Evolutionary conservation across 2,329 filamentous ascomycete species (phyloP), one percentile per base, ranked within the genome.

Genomic region (Aureobasidium sp.): DNA sequence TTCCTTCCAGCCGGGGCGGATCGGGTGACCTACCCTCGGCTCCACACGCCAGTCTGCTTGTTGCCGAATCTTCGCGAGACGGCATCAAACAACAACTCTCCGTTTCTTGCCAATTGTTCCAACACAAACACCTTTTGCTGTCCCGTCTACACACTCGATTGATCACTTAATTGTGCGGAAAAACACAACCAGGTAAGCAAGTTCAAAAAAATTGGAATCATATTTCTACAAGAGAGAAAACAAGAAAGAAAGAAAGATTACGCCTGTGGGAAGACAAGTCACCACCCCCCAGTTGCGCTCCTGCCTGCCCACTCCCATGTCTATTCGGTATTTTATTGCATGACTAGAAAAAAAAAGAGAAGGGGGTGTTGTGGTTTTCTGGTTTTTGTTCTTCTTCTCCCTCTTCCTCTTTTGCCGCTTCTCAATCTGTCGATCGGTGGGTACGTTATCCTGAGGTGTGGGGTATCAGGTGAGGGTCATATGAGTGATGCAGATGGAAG

Each of bases 381-480:
- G 15, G n/a, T 34, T 15, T 34, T 58, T 27, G 17, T 41, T 27
- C 12, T 20, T 60, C 34, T 29, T 12, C 15, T 20, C 36, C 20
- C n/a, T 47, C n/a, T 31, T 41, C 14, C 42, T 41, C 14, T 11
- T 39, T n/a, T 57, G 15, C 22, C 14, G n/a, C 7, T 48, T 14
- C 7, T 25, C 44, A 47, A 37, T 48, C 36, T 37, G 57, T 60
- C 45, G 57, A 60, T 49, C 36, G 9, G n/a, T 49, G 36, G 44
- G 45, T 29, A n/a, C 34, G 31, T 31, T 34, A 3, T 44, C 36
- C 15, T 31, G 17, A 44, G 15, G 11, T 60, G 57, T 42, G 57
- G 57, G 57, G 36, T 42, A 60, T 60, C 57, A 51, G 57, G 45
- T 60, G 57, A 60, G 57, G 22, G 36, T 60, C 25, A 2, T 51